Percentiles rank a stretch among this genome's conserved stretches.
These are phyloP conservation scores for Penicillium odoratum DNA, from an alignment of 495 filamentous ascomycete genomes.

Conservation along the genomic window DNA sequence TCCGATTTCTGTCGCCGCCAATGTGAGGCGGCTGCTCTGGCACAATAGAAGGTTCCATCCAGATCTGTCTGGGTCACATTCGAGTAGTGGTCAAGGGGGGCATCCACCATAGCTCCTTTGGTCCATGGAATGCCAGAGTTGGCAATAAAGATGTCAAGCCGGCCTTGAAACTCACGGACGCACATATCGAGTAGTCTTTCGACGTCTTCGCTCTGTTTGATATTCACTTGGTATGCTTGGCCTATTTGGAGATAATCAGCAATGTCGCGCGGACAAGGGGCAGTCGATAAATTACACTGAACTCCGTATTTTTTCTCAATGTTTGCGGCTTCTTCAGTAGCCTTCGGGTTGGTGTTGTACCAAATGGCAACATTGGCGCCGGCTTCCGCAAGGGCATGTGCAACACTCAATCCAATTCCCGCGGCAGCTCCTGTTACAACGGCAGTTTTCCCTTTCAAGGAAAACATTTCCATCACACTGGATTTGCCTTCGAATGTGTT, in stretches of 20 bases:
- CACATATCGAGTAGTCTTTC: slow-evolving; percentile 55
- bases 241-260: slow-evolving; percentile 40
- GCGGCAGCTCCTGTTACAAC: slow-evolving; percentile 80
- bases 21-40: slow-evolving; percentile 70
- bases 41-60: slow-evolving; percentile 81
- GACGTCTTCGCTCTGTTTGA: slow-evolving; percentile 60
- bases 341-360: slow-evolving; percentile 78
- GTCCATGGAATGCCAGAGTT: slow-evolving; percentile 79
- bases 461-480: slow-evolving; percentile 76
- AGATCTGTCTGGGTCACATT: slow-evolving; percentile 73
- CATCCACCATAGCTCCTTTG: slow-evolving; percentile 66
- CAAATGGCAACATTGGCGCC: slow-evolving; percentile 87
- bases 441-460: slow-evolving; percentile 78
- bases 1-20: slow-evolving; percentile 66
- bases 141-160: slow-evolving; percentile 78
- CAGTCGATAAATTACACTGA: slow-evolving; percentile 54
- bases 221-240: slow-evolving; percentile 74
- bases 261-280: neutral
- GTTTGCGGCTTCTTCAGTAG: slow-evolving; percentile 65
- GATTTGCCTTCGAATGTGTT: slow-evolving; percentile 59
- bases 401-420: slow-evolving; percentile 78
- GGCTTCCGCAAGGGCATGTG: slow-evolving; percentile 75
- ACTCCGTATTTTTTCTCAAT: slow-evolving; percentile 79
- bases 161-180: slow-evolving; percentile 68
- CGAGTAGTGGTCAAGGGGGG: slow-evolving; percentile 62